phyloP scores from a whole-genome alignment of 1,139 yeast genomes.

The Protomyces lactucae-debilis region DNA sequence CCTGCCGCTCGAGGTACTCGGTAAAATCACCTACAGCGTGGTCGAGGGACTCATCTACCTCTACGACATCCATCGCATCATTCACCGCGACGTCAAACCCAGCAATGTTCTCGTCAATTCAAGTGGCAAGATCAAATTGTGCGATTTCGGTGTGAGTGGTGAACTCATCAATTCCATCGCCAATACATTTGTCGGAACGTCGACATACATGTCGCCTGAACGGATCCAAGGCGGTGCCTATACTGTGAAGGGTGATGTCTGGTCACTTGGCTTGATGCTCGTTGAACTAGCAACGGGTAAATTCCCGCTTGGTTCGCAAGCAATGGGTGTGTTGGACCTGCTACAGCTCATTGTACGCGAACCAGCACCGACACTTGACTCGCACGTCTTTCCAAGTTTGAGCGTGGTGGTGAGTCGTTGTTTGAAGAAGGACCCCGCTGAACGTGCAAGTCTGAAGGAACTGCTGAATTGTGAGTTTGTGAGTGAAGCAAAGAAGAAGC shows the following conservation, averaged over 20 bases:
- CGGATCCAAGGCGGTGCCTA: slow-evolving; percentile 91
- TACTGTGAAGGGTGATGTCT: slow-evolving; percentile 88
- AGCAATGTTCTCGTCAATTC: slow-evolving; percentile 80
- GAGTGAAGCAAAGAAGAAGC: slow-evolving; percentile 44
- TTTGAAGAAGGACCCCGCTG: slow-evolving; percentile 19
- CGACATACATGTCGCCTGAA: slow-evolving; percentile 97
- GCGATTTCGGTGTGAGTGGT: slow-evolving; percentile 97
- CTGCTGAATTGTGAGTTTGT: slow-evolving; percentile 40
- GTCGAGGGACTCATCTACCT: slow-evolving; percentile 70
- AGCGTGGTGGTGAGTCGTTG: slow-evolving; percentile 14
- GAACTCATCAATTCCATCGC: slow-evolving; percentile 93
- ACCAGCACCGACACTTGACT: slow-evolving; percentile 64
- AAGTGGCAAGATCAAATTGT: slow-evolving; percentile 77
- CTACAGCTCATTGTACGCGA: slow-evolving; percentile 91
- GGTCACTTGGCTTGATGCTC: slow-evolving; percentile 91
- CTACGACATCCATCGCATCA: slow-evolving; percentile 82
- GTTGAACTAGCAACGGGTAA: slow-evolving; percentile 82
- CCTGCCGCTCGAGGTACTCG: slow-evolving; percentile 62
- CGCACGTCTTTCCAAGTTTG: slow-evolving; percentile 6
- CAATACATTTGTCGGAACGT: slow-evolving; percentile 94
- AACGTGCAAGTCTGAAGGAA: slow-evolving; percentile 13
- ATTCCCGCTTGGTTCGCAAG: slow-evolving; percentile 52
- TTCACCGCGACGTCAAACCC: slow-evolving; percentile 96
- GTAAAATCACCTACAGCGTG: slow-evolving; percentile 71
- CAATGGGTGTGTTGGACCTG: slow-evolving; percentile 83